Conservation (phyloP, 352 stramenopile genomes). For the Phytophthora idaei region DNA sequence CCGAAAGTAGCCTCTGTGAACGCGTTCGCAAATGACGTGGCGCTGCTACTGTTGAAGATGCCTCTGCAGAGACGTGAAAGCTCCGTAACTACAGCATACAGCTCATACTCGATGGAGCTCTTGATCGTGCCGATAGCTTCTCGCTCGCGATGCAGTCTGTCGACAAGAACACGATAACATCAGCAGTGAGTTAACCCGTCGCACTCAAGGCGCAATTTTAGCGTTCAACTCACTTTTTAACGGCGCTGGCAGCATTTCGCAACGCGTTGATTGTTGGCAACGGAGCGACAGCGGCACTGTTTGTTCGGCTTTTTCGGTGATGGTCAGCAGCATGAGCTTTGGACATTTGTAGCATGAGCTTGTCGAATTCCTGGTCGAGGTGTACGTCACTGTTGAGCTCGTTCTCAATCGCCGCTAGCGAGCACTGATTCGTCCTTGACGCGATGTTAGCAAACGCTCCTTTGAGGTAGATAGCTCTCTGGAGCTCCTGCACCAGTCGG, state of each 20-base stretch:
- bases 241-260: conserved; percentile 56
- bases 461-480: conserved; percentile 79
- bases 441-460: conserved; percentile 63
- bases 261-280: conserved; percentile 46
- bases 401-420: conserved; percentile 67
- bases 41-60: conserved; percentile 78
- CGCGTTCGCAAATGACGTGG: conserved; percentile 77
- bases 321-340: conserved; percentile 1
- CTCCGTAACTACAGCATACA: conserved; percentile 62
- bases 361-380: conserved; percentile 71
- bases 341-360: conserved; percentile 43
- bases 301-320: conserved; percentile 6
- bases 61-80: conserved; percentile 73
- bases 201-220: neutral
- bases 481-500: conserved; percentile 72
- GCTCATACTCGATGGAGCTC: conserved; percentile 66
- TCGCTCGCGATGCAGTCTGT: conserved; percentile 73
- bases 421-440: conserved; percentile 70
- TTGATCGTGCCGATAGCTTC: conserved; percentile 80
- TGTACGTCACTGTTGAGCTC: conserved; percentile 67
- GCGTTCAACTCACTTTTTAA: conserved; percentile 61
- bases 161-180: conserved; percentile 10
- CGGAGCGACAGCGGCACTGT: conserved; percentile 6
- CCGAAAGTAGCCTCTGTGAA: conserved; percentile 82
- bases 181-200: neutral